phyloP scores from a whole-genome alignment of 495 filamentous ascomycete species.

The Penicillium canescens region DNA sequence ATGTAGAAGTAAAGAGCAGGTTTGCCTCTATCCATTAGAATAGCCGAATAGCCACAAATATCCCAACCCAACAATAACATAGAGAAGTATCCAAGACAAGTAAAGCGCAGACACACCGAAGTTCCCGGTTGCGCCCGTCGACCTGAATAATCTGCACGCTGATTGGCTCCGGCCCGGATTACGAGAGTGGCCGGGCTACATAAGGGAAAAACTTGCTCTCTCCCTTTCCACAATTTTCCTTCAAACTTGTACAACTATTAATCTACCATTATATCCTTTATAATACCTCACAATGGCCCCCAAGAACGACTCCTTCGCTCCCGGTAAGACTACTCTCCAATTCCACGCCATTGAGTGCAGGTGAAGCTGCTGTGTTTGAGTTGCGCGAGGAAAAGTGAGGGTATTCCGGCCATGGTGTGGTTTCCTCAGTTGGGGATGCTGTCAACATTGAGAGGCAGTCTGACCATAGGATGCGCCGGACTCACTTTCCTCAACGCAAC shows the following conservation, averaged over 20 bases:
- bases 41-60: neutral
- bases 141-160: slow-evolving; percentile 38
- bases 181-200: slow-evolving; percentile 44
- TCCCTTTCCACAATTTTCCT: slow-evolving; percentile 20
- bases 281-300: slow-evolving; percentile 43
- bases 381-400: neutral
- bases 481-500: too few species aligned
- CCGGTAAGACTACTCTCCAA: slow-evolving; percentile 35
- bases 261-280: slow-evolving; percentile 23
- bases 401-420: neutral
- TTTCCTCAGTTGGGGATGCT: too few species aligned
- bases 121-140: slow-evolving; percentile 39
- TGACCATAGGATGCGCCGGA: neutral
- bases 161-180: slow-evolving; percentile 39
- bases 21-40: too few species aligned
- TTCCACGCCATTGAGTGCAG: slow-evolving; percentile 1
- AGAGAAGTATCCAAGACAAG: neutral
- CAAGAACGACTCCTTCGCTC: slow-evolving; percentile 45
- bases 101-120: slow-evolving; percentile 15
- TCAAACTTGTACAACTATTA: slow-evolving; percentile 37
- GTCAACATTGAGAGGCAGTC: neutral
- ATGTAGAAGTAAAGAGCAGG: too few species aligned
- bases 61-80: neutral
- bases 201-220: slow-evolving; percentile 41
- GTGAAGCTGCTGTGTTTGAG: too few species aligned